phyloP scores from a whole-genome alignment of 2,329 filamentous ascomycete species.

The Leptographium lundbergii region DNA sequence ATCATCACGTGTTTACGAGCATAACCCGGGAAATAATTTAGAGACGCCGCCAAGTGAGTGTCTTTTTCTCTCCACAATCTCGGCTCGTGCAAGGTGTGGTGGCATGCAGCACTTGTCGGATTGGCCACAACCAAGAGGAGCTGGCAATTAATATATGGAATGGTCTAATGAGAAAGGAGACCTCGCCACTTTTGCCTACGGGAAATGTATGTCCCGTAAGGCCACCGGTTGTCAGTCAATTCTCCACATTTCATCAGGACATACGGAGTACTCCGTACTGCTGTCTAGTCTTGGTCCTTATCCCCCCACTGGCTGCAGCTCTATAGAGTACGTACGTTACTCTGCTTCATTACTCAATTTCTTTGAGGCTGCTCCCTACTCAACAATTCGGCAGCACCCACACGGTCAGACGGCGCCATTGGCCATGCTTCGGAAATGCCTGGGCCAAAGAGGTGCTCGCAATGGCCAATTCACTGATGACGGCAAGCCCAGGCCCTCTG shows the following conservation, averaged over 20 bases:
- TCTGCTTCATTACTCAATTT: not conserved
- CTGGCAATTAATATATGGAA: not conserved
- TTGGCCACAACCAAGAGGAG: not conserved
- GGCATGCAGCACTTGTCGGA: not conserved
- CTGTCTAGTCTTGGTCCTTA: not conserved
- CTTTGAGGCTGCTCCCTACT: not conserved
- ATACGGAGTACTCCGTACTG: too few species aligned
- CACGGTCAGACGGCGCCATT: not conserved
- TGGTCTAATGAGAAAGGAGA: not conserved
- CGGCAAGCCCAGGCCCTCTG: not conserved
- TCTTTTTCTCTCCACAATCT: not conserved
- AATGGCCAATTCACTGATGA: not conserved
- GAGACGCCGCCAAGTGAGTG: not conserved
- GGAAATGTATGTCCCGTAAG: not conserved
- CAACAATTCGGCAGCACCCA: not conserved
- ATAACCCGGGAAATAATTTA: not conserved
- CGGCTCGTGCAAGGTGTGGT: not conserved
- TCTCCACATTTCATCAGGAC: not conserved
- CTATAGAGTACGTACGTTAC: not conserved
- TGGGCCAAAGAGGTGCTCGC: not conserved
- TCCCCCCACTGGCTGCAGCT: not conserved
- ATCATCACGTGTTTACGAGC: too few species aligned
- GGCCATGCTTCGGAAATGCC: not conserved
- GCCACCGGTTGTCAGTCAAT: not conserved
- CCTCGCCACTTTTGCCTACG: not conserved